Evolutionary conservation across 805 yeast genomes (phyloP), one percentile per base, ranked within the genome.

Genomic region (Sugiyamaella boreocaroliniensis): DNA sequence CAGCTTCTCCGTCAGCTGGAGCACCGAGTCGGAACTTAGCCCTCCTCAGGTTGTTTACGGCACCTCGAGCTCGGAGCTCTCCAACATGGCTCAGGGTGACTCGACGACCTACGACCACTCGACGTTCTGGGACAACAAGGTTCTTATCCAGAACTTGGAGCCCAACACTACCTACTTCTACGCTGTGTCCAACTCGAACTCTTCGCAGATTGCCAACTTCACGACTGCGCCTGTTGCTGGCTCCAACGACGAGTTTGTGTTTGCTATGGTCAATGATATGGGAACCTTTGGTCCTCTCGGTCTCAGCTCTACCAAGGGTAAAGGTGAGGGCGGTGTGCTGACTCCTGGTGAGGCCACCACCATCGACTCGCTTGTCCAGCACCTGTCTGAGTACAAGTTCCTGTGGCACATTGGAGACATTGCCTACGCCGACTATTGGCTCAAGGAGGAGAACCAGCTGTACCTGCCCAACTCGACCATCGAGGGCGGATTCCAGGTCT

Each of bases 351-450:
- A 56, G 43, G 29, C 26, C n/a, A 56, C 48, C 47, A 58, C 61
- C 32, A 58, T 58, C 29, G 50, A 57, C 15, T 48, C 61, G 11
- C 45, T 58, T 22, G 34, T 22, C 11, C 43, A 48, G 12, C 14
- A n/a, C 44, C 42, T 40, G 41, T 50, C 55, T 46, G 46, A 51
- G 15, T 57, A 52, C 41, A 45, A 43, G 20, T 55, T 57, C 43
- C 18, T 53, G 41, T 57, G 60, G 60, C 61, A 58, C 49, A 60
- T 61, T 5, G 66, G 66, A 37, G 66, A 63, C 49, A 49, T 63
- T 48, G 64, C 61, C 12, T 63, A 63, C 37, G 66, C 66, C 6
- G 66, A 63, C 43, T 47, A 59, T 20, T 63, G 66, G 66, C 56
- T 62, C 40, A 45, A 55, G 40, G 65, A 62, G 51, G 51, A 46